A percentile compares a stretch with the other conserved stretches of the same genome.
These are phyloP conservation scores for Diaporthe sp. DNA, from an alignment of 2,329 filamentous ascomycete genomes.

Conservation along the genomic window DNA sequence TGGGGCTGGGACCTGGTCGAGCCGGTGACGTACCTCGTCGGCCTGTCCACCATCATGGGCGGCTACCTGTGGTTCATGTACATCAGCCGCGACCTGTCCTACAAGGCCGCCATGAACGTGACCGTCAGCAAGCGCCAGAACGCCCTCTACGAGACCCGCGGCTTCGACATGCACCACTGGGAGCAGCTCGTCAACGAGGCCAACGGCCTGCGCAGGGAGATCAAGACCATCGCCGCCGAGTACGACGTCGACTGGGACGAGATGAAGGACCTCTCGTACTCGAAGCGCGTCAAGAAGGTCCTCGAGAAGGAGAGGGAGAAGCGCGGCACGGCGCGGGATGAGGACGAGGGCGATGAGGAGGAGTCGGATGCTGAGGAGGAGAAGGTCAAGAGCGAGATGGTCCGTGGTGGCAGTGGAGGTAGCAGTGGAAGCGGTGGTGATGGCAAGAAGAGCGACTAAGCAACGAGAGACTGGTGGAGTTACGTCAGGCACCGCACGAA, in stretches of 20 bases:
- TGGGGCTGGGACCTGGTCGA: slow-evolving; percentile 93
- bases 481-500: background rate
- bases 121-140: slow-evolving; percentile 85
- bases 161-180: slow-evolving; percentile 84
- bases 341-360: slow-evolving; percentile 58
- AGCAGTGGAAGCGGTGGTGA: background rate
- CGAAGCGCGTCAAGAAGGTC: slow-evolving; percentile 71
- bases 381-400: slow-evolving; percentile 45
- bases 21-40: slow-evolving; percentile 89
- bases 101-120: slow-evolving; percentile 88
- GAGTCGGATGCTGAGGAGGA: slow-evolving; percentile 53
- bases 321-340: slow-evolving; percentile 52
- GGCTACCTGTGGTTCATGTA: slow-evolving; percentile 96
- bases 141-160: slow-evolving; percentile 80
- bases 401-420: background rate
- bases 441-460: slow-evolving; percentile 20
- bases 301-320: slow-evolving; percentile 67
- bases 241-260: slow-evolving; percentile 95
- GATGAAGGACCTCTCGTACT: slow-evolving; percentile 74
- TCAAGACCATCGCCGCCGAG: slow-evolving; percentile 84
- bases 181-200: slow-evolving; percentile 84
- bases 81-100: slow-evolving; percentile 90
- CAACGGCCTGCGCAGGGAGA: slow-evolving; percentile 82
- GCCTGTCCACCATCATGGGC: slow-evolving; percentile 87
- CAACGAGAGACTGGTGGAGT: background rate